These are phyloP conservation scores for Silybum marianum DNA, from an alignment of 129 eudicot species.

Conservation along the genomic window DNA sequence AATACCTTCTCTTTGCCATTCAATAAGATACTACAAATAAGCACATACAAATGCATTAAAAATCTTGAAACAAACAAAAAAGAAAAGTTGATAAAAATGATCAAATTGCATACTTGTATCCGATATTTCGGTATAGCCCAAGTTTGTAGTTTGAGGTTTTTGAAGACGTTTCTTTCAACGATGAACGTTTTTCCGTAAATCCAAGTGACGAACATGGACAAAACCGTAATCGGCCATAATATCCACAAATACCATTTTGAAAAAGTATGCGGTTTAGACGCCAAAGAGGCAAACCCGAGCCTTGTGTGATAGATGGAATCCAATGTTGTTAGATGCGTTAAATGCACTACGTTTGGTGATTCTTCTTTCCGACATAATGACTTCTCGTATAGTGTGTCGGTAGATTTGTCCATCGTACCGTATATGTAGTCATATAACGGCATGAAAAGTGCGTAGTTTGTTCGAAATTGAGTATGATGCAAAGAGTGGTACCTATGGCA, in stretches of 20 bases:
- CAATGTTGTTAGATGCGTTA: constrained; percentile 66
- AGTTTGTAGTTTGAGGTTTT: constrained; percentile 46
- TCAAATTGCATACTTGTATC: constrained; percentile 35
- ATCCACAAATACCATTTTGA: constrained; percentile 53
- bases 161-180: constrained; percentile 55
- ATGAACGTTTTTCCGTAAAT: constrained; percentile 42
- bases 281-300: constrained; percentile 60
- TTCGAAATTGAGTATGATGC: constrained; percentile 82
- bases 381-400: constrained; percentile 46
- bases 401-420: constrained; percentile 59
- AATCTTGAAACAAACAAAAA: background rate
- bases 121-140: constrained; percentile 60
- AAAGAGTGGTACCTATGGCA: constrained; percentile 62
- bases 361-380: constrained; percentile 53
- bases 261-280: constrained; percentile 48
- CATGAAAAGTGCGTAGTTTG: constrained; percentile 79
- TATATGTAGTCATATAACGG: constrained; percentile 74
- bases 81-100: background rate
- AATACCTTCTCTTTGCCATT: constrained; percentile 55
- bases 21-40: constrained; percentile 51
- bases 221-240: constrained; percentile 49
- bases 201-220: constrained; percentile 29
- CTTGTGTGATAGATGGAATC: constrained; percentile 59
- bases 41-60: constrained; percentile 2
- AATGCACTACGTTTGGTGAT: constrained; percentile 53